Evolutionary conservation across 495 filamentous ascomycete genomes (phyloP).

Genomic region (Aspergillus panamensis): DNA sequence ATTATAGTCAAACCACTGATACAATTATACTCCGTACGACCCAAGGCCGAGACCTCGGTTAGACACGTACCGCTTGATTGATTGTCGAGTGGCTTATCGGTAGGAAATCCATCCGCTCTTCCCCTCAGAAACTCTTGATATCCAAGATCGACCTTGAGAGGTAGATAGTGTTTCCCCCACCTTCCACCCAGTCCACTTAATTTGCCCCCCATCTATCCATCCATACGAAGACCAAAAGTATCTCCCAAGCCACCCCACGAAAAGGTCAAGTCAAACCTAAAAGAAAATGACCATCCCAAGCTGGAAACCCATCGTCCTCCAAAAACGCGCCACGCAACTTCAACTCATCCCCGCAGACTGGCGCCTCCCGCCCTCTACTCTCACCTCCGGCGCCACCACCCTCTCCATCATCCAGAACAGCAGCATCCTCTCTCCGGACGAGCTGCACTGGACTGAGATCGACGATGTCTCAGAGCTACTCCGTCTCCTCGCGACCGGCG

Average conservation of each 20-base stretch:
- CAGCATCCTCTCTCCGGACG: conserved; percentile 41
- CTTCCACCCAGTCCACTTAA: background rate
- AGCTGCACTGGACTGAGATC: conserved; percentile 51
- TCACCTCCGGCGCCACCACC: conserved; percentile 12
- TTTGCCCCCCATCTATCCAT: background rate
- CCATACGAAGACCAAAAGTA: background rate
- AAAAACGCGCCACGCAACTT: conserved; percentile 23
- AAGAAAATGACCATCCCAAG: conserved; percentile 14
- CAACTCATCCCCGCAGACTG: conserved; percentile 34
- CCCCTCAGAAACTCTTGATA: background rate
- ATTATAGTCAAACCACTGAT: background rate
- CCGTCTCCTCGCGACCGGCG: conserved; percentile 39
- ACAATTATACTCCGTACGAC: background rate
- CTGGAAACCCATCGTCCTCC: conserved; percentile 19
- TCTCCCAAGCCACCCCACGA: background rate
- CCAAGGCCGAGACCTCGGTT: background rate
- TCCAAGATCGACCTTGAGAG: background rate
- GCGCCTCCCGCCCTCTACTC: conserved; percentile 24
- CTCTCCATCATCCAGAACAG: conserved; percentile 24
- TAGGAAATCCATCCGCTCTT: conserved; percentile 2
- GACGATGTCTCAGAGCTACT: conserved; percentile 41
- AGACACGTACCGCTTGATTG: background rate
- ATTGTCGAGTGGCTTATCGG: background rate
- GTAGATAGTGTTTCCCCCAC: too few species aligned
- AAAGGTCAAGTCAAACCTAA: background rate